Conservation (phyloP, 2,329 filamentous ascomycete species). For the Venturia aucupariae region DNA sequence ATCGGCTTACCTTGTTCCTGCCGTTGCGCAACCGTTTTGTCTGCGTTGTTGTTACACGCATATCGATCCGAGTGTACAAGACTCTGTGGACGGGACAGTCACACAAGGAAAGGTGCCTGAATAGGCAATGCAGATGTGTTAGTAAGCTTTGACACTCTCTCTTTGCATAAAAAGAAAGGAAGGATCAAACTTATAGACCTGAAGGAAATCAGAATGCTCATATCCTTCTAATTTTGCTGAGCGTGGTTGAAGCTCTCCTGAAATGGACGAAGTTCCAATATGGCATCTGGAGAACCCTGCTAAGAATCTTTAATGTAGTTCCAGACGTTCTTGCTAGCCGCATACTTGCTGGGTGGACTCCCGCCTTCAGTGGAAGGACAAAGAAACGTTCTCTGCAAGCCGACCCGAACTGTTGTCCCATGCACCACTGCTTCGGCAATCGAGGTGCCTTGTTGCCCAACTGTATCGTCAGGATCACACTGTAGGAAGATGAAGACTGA, state of each 20-base stretch:
- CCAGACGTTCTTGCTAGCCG: not conserved
- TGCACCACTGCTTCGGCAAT: not conserved
- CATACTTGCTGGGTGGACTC: slow-evolving; percentile 3
- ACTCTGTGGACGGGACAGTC: not conserved
- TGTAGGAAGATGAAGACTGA: not conserved
- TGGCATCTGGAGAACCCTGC: not conserved
- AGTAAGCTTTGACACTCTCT: not conserved
- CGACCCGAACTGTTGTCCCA: not conserved
- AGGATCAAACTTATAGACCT: not conserved
- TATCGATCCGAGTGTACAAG: slow-evolving; percentile 1
- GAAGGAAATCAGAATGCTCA: not conserved
- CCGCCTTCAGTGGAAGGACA: not conserved
- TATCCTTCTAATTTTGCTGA: not conserved
- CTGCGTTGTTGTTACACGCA: slow-evolving; percentile 7
- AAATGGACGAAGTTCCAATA: not conserved
- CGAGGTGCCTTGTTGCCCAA: not conserved
- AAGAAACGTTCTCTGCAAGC: not conserved
- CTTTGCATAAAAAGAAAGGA: not conserved
- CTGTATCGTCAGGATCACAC: not conserved
- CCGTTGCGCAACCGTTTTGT: slow-evolving; percentile 2
- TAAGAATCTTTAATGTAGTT: not conserved
- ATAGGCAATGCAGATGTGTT: not conserved
- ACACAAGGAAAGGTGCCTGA: not conserved
- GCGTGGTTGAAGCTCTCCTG: not conserved
- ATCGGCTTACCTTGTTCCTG: not conserved